Percentiles rank a stretch among this genome's conserved stretches.
Evolutionary conservation across 257 asterid species (phyloP).

Genomic region (Henckelia pumila): DNA sequence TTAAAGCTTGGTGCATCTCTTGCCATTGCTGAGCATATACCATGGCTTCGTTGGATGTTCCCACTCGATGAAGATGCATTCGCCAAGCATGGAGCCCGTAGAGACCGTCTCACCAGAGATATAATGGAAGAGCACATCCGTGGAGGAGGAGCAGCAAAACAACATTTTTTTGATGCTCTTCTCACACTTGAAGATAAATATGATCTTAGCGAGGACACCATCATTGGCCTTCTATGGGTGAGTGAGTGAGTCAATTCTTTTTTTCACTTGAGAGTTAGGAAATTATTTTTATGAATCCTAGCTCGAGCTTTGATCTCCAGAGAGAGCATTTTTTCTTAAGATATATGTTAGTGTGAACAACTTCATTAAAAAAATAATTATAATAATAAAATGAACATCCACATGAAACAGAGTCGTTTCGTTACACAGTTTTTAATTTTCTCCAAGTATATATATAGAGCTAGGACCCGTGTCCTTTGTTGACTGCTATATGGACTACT

Average conservation of each 20-base stretch:
- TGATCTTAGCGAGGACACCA: constrained; percentile 74
- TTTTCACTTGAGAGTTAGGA: no score
- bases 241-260: no score
- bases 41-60: constrained; percentile 79
- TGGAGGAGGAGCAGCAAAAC: constrained; percentile 50
- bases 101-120: constrained; percentile 58
- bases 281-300: neutral
- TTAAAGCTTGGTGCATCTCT: constrained; percentile 67
- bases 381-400: no score
- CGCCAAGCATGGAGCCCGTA: constrained; percentile 53
- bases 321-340: no score
- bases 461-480: no score
- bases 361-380: no score
- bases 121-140: constrained; percentile 72
- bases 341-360: no score
- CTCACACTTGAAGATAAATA: constrained; percentile 54
- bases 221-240: constrained; percentile 80
- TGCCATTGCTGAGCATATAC: constrained; percentile 69
- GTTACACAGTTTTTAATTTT: no score
- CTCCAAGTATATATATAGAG: no score
- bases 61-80: constrained; percentile 64
- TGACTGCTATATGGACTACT: no score
- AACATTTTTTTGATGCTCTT: constrained; percentile 69
- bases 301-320: no score
- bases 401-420: no score